These are phyloP conservation scores for Hawksworthiomyces lignivorus DNA, from an alignment of 2,329 filamentous ascomycete genomes.

Conservation along the genomic window DNA sequence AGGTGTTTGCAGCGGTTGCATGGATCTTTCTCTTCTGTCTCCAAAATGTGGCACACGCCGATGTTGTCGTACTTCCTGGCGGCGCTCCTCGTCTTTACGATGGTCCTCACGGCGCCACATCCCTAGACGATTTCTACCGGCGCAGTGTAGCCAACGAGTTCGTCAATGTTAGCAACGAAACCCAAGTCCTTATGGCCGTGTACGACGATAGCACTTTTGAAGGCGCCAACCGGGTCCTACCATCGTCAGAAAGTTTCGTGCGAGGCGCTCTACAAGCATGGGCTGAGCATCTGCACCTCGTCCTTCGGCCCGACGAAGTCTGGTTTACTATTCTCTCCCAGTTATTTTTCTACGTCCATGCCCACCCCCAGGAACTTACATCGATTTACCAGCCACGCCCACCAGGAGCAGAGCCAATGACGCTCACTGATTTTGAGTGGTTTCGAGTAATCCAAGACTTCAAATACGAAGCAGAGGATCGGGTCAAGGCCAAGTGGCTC, in stretches of 20 bases:
- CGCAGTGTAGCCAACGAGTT: conserved; percentile 17
- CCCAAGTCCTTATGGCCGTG: conserved; percentile 19
- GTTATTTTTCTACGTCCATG: conserved; percentile 42
- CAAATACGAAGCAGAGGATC: conserved; percentile 32
- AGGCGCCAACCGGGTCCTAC: conserved; percentile 14
- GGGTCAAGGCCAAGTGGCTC: conserved; percentile 33
- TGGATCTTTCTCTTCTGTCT: background rate
- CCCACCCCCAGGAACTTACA: conserved; percentile 37
- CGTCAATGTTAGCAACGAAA: conserved; percentile 12
- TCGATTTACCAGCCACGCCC: conserved; percentile 34
- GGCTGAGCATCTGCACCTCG: conserved; percentile 40
- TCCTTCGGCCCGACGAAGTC: conserved; percentile 44
- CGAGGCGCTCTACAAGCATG: conserved; percentile 39
- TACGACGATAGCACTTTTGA: conserved; percentile 13
- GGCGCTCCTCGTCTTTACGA: conserved; percentile 13
- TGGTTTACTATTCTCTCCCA: conserved; percentile 49
- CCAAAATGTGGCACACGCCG: background rate
- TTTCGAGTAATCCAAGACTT: conserved; percentile 21
- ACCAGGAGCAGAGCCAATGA: conserved; percentile 32
- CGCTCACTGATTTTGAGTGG: conserved; percentile 19
- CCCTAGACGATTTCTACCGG: conserved; percentile 14
- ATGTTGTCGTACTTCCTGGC: conserved; percentile 18
- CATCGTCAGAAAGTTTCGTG: conserved; percentile 33
- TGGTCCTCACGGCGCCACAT: conserved; percentile 6
- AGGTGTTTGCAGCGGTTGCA: background rate